These are phyloP conservation scores for Trichoderma sp. DNA, from an alignment of 2,329 filamentous ascomycete genomes.

Conservation along the genomic window DNA sequence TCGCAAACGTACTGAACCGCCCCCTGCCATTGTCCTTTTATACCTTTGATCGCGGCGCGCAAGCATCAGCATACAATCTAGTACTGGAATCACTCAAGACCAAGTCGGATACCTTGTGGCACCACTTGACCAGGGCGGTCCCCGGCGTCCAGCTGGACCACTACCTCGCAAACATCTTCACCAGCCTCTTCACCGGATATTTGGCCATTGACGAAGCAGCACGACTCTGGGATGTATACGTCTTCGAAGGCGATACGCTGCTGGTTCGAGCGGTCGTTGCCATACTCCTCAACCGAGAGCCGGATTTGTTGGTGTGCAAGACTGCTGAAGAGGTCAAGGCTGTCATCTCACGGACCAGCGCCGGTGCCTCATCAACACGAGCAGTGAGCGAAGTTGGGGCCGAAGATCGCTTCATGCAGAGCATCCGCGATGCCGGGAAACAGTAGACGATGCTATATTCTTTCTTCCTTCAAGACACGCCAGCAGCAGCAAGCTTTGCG, in stretches of 20 bases:
- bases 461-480: neutral
- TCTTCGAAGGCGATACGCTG: slow-evolving; percentile 76
- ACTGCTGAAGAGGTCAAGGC: slow-evolving; percentile 47
- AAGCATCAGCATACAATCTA: slow-evolving; percentile 67
- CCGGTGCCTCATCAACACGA: slow-evolving; percentile 36
- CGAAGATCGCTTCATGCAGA: slow-evolving; percentile 48
- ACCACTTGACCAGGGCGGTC: slow-evolving; percentile 60
- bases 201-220: slow-evolving; percentile 70
- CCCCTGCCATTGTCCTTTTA: slow-evolving; percentile 75
- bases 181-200: slow-evolving; percentile 62
- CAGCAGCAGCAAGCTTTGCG: neutral
- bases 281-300: slow-evolving; percentile 58
- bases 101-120: slow-evolving; percentile 65
- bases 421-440: slow-evolving; percentile 41
- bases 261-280: slow-evolving; percentile 72
- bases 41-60: slow-evolving; percentile 67
- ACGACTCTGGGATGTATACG: slow-evolving; percentile 78
- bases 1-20: slow-evolving; percentile 78
- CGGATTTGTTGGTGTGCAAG: slow-evolving; percentile 51
- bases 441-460: slow-evolving; percentile 28
- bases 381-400: slow-evolving; percentile 47
- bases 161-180: slow-evolving; percentile 64
- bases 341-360: slow-evolving; percentile 39
- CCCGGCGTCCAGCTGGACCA: slow-evolving; percentile 49
- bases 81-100: slow-evolving; percentile 66